phyloP scores from a whole-genome alignment of 2,329 filamentous ascomycete genomes.

The Diatrype stigma region DNA sequence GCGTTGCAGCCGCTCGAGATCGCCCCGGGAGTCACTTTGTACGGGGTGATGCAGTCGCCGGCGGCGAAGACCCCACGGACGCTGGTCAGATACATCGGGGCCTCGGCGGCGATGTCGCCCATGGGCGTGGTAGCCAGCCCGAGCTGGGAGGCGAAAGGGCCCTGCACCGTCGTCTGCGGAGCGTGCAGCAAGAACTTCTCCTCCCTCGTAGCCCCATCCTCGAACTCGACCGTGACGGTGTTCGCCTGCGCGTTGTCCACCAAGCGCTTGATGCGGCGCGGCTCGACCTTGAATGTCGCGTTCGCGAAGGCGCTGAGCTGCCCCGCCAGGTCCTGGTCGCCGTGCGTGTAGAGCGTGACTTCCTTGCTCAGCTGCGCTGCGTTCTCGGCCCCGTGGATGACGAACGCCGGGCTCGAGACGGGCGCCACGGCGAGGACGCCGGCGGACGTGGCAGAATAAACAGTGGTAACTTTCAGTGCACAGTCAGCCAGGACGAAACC shows the following conservation, averaged over 20 bases:
- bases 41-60: conserved; percentile 18
- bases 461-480: conserved; percentile 47
- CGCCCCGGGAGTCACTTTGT: conserved; percentile 15
- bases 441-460: conserved; percentile 47
- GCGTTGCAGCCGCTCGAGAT: conserved; percentile 18
- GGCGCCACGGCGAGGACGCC: conserved; percentile 5
- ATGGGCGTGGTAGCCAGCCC: conserved; percentile 8
- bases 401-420: not conserved
- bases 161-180: conserved; percentile 13
- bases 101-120: conserved; percentile 14
- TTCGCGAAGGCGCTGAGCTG: not conserved
- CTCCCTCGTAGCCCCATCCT: conserved; percentile 11
- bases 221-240: conserved; percentile 15
- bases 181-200: conserved; percentile 20
- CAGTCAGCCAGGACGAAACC: conserved; percentile 2
- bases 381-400: conserved; percentile 5
- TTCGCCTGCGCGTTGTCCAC: not conserved
- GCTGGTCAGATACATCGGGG: conserved; percentile 11
- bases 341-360: conserved; percentile 17
- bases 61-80: conserved; percentile 19
- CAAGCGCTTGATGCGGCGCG: conserved; percentile 16
- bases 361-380: conserved; percentile 5
- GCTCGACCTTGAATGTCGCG: not conserved
- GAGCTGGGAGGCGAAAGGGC: conserved; percentile 14
- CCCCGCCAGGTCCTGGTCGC: conserved; percentile 2